Evolutionary conservation across 176 grass and related monocot genomes (phyloP).

Genomic region (Coix lacrymajobi): DNA sequence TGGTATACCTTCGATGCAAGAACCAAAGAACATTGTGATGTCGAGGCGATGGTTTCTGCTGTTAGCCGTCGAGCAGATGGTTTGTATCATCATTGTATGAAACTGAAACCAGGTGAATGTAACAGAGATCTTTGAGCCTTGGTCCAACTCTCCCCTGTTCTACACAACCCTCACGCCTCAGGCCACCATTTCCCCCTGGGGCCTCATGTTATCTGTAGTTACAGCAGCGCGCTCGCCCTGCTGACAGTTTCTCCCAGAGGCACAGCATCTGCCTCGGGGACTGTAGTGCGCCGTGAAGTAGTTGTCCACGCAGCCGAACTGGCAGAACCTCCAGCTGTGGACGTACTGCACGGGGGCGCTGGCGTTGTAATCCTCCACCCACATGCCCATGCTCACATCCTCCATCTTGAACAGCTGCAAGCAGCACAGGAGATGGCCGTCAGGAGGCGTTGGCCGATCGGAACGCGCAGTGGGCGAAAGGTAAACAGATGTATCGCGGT

Average conservation of each 20-base stretch:
- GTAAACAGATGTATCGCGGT: background rate
- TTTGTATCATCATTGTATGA: no score
- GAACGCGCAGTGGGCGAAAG: background rate
- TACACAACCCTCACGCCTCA: background rate
- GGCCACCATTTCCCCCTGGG: background rate
- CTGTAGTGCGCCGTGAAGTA: constrained; percentile 93
- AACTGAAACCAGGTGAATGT: background rate
- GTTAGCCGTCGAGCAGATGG: background rate
- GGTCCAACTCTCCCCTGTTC: background rate
- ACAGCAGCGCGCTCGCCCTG: constrained; percentile 52
- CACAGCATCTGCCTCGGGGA: constrained; percentile 91
- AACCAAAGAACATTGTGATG: background rate
- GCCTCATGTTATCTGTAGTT: constrained; percentile 59
- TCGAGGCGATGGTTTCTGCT: background rate
- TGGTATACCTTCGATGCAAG: background rate
- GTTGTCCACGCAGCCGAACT: constrained; percentile 67
- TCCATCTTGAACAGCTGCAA: constrained; percentile 96
- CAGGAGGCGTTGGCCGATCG: background rate
- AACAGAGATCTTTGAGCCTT: background rate
- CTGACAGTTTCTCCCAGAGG: constrained; percentile 63
- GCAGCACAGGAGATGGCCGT: background rate
- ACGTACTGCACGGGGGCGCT: constrained; percentile 50
- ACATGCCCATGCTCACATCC: constrained; percentile 99
- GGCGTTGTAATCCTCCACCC: constrained; percentile 86
- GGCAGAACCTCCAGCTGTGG: constrained; percentile 91